Evolutionary conservation across 2,329 filamentous ascomycete species (phyloP).

Genomic region (Tricladium varicosporioides): DNA sequence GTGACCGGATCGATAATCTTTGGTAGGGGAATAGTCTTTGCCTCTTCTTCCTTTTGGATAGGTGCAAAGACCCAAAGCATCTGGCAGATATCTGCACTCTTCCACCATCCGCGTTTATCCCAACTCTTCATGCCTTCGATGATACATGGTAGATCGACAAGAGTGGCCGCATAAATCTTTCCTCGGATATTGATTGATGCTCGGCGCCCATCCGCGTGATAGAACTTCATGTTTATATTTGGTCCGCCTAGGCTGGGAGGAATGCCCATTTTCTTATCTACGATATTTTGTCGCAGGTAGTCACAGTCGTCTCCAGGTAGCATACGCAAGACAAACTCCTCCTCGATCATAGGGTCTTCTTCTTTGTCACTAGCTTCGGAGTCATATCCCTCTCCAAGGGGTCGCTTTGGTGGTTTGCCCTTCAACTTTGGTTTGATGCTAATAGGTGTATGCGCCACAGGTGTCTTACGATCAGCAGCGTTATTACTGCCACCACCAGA

Average conservation of each 20-base stretch:
- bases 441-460: conserved; percentile 15
- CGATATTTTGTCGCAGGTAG: conserved; percentile 72
- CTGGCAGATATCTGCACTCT: conserved; percentile 71
- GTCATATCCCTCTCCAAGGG: conserved; percentile 87
- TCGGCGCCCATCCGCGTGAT: conserved; percentile 62
- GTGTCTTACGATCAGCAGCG: conserved; percentile 2
- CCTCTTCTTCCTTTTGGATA: conserved; percentile 53
- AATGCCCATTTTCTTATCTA: conserved; percentile 73
- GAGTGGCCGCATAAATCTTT: conserved; percentile 59
- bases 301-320: conserved; percentile 81
- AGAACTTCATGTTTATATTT: conserved; percentile 77
- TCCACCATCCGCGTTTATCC: conserved; percentile 71
- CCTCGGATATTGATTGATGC: conserved; percentile 59
- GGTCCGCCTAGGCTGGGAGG: conserved; percentile 63
- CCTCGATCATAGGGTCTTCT: conserved; percentile 81
- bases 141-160: conserved; percentile 70
- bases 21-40: conserved; percentile 33
- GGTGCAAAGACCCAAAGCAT: conserved; percentile 66
- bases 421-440: conserved; percentile 59
- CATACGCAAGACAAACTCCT: conserved; percentile 89
- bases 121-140: conserved; percentile 74
- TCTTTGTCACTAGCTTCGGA: conserved; percentile 93
- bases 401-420: conserved; percentile 66
- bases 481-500: conserved; percentile 16
- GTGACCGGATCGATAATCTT: conserved; percentile 31